phyloP scores from a whole-genome alignment of 2,329 filamentous ascomycete species.

The Alternaria triticimaculans region DNA sequence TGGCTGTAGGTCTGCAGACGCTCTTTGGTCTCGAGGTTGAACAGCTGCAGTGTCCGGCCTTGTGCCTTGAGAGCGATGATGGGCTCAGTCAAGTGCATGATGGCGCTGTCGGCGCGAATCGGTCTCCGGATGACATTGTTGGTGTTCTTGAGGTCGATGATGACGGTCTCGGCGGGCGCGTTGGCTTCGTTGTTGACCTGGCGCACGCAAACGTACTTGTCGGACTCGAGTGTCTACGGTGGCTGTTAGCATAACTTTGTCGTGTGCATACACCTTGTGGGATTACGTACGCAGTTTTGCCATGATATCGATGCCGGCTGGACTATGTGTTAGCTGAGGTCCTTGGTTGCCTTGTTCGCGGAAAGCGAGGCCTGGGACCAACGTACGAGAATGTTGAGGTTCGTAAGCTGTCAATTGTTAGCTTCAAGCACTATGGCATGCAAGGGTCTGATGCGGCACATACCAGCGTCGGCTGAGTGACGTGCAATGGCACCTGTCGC shows the following conservation, averaged over 20 bases:
- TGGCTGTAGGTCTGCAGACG: constrained; percentile 97
- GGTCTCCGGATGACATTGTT: constrained; percentile 94
- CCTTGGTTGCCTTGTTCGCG: constrained; percentile 19
- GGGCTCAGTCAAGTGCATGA: constrained; percentile 98
- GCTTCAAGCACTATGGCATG: constrained; percentile 19
- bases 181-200: constrained; percentile 83
- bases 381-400: constrained; percentile 58
- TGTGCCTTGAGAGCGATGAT: constrained; percentile 97
- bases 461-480: constrained; percentile 83
- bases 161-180: constrained; percentile 90
- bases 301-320: constrained; percentile 79
- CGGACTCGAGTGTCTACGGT: constrained; percentile 90
- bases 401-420: constrained; percentile 52
- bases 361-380: constrained; percentile 15
- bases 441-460: constrained; percentile 21
- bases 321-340: constrained; percentile 39
- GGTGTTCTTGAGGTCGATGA: constrained; percentile 95
- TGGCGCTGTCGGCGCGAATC: constrained; percentile 99
- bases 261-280: neutral
- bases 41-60: constrained; percentile 93
- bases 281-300: constrained; percentile 77
- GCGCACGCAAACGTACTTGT: constrained; percentile 93
- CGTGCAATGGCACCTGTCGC: constrained; percentile 83
- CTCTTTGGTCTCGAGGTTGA: constrained; percentile 89
- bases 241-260: constrained; percentile 26